phyloP scores from a whole-genome alignment of 2,329 filamentous ascomycete species.

The Iodosphaeria phyllophila region DNA sequence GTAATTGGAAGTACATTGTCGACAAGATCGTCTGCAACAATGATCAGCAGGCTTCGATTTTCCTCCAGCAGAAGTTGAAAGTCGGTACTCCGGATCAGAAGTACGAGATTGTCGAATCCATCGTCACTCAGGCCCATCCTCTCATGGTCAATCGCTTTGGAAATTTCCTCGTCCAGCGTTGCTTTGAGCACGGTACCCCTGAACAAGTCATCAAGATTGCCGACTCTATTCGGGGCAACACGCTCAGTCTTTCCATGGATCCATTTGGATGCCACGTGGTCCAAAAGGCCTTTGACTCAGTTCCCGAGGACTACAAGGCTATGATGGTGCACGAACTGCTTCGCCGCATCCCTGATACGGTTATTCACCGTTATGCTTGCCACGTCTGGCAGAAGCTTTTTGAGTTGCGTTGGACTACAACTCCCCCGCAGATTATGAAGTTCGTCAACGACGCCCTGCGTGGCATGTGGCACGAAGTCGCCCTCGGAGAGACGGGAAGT shows the following conservation, averaged over 20 bases:
- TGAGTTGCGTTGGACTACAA: constrained; percentile 86
- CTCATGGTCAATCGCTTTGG: constrained; percentile 98
- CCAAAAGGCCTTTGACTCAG: constrained; percentile 95
- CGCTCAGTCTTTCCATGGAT: constrained; percentile 90
- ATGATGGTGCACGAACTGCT: constrained; percentile 98
- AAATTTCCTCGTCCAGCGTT: constrained; percentile 95
- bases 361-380: constrained; percentile 95
- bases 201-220: constrained; percentile 93
- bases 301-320: constrained; percentile 93
- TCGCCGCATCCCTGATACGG: constrained; percentile 87
- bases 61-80: constrained; percentile 97
- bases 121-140: constrained; percentile 84
- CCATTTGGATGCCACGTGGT: constrained; percentile 96
- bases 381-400: constrained; percentile 99
- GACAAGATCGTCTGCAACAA: constrained; percentile 99
- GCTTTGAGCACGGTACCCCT: constrained; percentile 92
- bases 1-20: constrained; percentile 98
- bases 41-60: constrained; percentile 97
- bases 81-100: constrained; percentile 90
- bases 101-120: constrained; percentile 90
- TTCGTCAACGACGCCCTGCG: constrained; percentile 89
- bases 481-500: constrained; percentile 89
- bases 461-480: constrained; percentile 98
- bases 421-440: constrained; percentile 94
- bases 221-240: constrained; percentile 83